Evolutionary conservation across 2,329 filamentous ascomycete genomes (phyloP), one percentile per base, ranked within the genome.

Genomic region (Nothophaeocryptopus gaeumannii): DNA sequence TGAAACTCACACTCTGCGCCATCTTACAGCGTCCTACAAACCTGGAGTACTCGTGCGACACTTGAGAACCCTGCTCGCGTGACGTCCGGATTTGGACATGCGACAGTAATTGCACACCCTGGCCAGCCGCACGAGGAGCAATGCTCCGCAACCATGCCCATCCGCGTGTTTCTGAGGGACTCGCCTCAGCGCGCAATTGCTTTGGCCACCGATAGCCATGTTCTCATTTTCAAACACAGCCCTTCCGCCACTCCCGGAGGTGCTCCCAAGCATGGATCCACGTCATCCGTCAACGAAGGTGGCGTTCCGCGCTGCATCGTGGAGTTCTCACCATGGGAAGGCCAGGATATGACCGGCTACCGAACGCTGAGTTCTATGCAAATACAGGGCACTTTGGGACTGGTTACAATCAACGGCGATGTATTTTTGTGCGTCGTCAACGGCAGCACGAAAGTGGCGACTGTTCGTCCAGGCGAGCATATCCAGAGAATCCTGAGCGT

Each of bases 371-470:
- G 83, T 29, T 80, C 84, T 13, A 77, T 88, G 39, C 84, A 84
- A 12, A 86, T 91, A 31, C 85, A 89, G 66, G 92, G 92, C 47
- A 97, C 91, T 0, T 75, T 97, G 39, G 92, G 92, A 2, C 75
- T 97, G 54, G 92, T 96, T 60, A 86, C 89, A 0, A 80, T 95
- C 55, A 83, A 84, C 55, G 79, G 83, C 52, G 89, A 96, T 73
- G 85, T 96, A 11, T 97, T 97, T 67, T 76, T 97, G 12, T 93
- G 90, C 54, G 86, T 96, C 50, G 88, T 97, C 45, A 95, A 88
- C 26, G 82, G 84, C 39, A 86, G 89, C 33, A 79, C 82, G 14
- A 83, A 85, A 54, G 89, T 91, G 5, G 92, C 91, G 12, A 89
- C 83, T 1, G 79, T 96, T 40, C 80, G 90, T 40, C 90, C 90